phyloP scores from a whole-genome alignment of 2,329 filamentous ascomycete species.

The Penicillium hordei region DNA sequence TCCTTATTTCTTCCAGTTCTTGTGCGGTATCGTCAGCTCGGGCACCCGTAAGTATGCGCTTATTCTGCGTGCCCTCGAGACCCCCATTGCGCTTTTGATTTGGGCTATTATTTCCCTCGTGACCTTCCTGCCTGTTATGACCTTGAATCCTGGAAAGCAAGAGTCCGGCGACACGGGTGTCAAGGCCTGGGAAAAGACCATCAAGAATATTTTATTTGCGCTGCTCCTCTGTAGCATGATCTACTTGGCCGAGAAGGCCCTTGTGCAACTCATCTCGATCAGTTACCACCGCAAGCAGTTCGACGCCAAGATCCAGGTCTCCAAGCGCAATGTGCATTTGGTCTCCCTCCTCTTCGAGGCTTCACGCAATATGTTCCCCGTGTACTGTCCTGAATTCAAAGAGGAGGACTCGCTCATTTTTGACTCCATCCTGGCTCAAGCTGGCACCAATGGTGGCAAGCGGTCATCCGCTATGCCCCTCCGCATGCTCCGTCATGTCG shows the following conservation, averaged over 20 bases:
- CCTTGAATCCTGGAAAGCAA: slow-evolving; percentile 36
- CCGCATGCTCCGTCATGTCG: slow-evolving; percentile 71
- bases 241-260: slow-evolving; percentile 58
- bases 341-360: slow-evolving; percentile 86
- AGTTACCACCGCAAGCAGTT: slow-evolving; percentile 69
- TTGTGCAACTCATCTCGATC: slow-evolving; percentile 66
- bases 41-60: slow-evolving; percentile 64
- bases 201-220: slow-evolving; percentile 61
- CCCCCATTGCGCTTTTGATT: slow-evolving; percentile 60
- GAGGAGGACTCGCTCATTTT: slow-evolving; percentile 92
- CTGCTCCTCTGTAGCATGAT: slow-evolving; percentile 58
- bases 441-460: slow-evolving; percentile 53
- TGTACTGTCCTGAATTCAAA: slow-evolving; percentile 85
- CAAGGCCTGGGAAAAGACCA: slow-evolving; percentile 53
- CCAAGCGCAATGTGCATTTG: slow-evolving; percentile 80
- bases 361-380: slow-evolving; percentile 82
- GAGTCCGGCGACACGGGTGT: slow-evolving; percentile 31
- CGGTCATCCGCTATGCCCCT: slow-evolving; percentile 71
- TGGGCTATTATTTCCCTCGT: slow-evolving; percentile 61
- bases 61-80: slow-evolving; percentile 58
- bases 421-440: slow-evolving; percentile 70
- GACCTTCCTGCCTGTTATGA: slow-evolving; percentile 56
- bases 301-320: slow-evolving; percentile 73
- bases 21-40: slow-evolving; percentile 63
- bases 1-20: slow-evolving; percentile 60